These are phyloP conservation scores for Acanthamoeba sp. DNA, from an alignment of 208 protist species.

Conservation along the genomic window DNA sequence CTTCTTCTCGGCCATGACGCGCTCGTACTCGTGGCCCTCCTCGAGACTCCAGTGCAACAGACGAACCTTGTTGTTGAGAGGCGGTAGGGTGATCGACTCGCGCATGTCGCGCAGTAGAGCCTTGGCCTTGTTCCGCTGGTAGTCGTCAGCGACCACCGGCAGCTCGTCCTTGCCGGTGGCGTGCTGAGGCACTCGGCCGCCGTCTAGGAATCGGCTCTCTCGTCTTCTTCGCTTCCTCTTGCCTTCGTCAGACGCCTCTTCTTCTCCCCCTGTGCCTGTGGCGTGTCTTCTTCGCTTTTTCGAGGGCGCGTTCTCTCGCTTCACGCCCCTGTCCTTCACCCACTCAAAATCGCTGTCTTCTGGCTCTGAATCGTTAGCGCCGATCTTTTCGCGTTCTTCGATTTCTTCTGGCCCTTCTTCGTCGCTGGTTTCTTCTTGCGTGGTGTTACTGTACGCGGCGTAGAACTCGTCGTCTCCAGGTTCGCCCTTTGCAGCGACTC, in stretches of 20 bases:
- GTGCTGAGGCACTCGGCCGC: not conserved
- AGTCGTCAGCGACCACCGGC: not conserved
- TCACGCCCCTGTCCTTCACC: not conserved
- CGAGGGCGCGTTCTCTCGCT: too few species aligned
- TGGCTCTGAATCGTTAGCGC: not conserved
- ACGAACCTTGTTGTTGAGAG: not conserved
- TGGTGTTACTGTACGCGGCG: not conserved
- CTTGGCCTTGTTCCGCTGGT: not conserved
- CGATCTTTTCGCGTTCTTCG: not conserved
- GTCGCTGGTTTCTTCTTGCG: not conserved
- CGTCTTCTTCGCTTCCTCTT: too few species aligned
- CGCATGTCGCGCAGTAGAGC: not conserved
- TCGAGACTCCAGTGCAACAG: not conserved
- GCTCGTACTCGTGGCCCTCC: conserved; percentile 12
- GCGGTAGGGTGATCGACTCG: not conserved
- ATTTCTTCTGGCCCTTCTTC: not conserved
- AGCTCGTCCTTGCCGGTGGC: not conserved
- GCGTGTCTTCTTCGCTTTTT: too few species aligned
- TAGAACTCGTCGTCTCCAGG: not conserved
- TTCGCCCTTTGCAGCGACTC: not conserved
- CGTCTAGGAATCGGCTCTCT: not conserved
- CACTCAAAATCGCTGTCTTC: not conserved
- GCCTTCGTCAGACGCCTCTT: too few species aligned
- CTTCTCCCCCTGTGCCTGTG: too few species aligned
- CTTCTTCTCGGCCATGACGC: not conserved